Conservation (phyloP, 106 monocot species). For the Phalaenopsis aphrodite region DNA sequence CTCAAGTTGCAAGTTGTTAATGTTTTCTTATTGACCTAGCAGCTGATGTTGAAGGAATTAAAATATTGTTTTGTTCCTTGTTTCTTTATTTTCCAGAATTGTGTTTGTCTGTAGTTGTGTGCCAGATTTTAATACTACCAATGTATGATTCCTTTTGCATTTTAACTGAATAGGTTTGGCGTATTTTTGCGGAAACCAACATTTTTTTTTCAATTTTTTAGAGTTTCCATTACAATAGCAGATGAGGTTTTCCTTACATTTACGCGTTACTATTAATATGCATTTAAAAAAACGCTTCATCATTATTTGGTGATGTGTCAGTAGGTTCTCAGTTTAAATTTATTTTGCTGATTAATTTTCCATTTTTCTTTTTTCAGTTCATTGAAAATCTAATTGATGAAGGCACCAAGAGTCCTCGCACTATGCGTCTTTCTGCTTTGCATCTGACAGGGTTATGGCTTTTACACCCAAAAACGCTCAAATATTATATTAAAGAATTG, state of each 20-base stretch:
- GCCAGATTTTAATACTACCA: background rate
- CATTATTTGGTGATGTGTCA: background rate
- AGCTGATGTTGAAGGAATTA: no score
- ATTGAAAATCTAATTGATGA: constrained; percentile 72
- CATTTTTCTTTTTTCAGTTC: constrained; percentile 39
- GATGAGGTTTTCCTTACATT: background rate
- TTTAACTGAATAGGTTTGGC: background rate
- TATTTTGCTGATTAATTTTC: background rate
- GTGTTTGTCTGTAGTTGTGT: no score
- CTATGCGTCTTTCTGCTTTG: constrained; percentile 82
- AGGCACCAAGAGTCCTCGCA: constrained; percentile 85
- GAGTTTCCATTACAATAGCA: background rate
- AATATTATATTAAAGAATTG: constrained; percentile 81
- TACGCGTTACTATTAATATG: background rate
- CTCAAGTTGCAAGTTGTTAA: no score
- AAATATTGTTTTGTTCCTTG: no score
- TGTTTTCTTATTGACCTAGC: no score
- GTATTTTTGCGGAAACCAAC: background rate
- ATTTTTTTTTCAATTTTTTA: background rate
- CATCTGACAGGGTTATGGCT: constrained; percentile 86
- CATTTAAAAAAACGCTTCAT: background rate
- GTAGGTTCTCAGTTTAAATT: background rate
- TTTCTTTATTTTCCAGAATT: no score
- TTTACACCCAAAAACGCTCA: constrained; percentile 51
- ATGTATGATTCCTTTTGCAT: background rate